Base-by-base conservation (phyloP, 2,329 filamentous ascomycete species). In the Penicillium brasilianum region DNA sequence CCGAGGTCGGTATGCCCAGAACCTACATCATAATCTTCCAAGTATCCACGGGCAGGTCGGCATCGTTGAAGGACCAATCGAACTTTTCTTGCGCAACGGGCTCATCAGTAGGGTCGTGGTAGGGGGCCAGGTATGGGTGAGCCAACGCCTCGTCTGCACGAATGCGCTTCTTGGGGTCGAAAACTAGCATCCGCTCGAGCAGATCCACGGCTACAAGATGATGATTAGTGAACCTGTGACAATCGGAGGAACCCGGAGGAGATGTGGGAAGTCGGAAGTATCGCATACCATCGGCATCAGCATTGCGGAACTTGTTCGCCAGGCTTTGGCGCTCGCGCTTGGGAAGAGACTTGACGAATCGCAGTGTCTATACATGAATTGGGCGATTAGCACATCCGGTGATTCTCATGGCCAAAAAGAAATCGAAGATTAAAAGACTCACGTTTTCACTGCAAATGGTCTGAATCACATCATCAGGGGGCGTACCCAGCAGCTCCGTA, bases 11-110 rank as follows among this genome's bases (percentile, higher is more conserved):
- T 37, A 25, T 22, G 32, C 18, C 9, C 34, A 36, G 49, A 46
- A 77, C 90, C 75, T 84, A 97, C 95, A 99, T 99, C 95, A 98
- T 99, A 76, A 99, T 97, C 83, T 99, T 99, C 95, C 95, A 99
- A n/a, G 93, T 97, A 76, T 99, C 95, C 54, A 98, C 93, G 0
- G 95, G 94, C 59, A 99, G 83, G 75, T 99, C 95, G 51, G 94
- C 95, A 72, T 99, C 95, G 78, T 98, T 98, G 82, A 99, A 99
- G 57, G 93, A 97, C 95, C 95, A 99, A 77, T 99, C 95, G 72
- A 99, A 99, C 82, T 97, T 97, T 83, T 97, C 93, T 63, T 97
- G 92, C 22, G 95, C 92, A 16, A 93, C 89, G 1, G 95, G 95
- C 83, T 99, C 95, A 74, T 99, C 95, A 48, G 91, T 95, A 9